Evolutionary conservation across 495 filamentous ascomycete species (phyloP).

Genomic region (Neurospora sp.): DNA sequence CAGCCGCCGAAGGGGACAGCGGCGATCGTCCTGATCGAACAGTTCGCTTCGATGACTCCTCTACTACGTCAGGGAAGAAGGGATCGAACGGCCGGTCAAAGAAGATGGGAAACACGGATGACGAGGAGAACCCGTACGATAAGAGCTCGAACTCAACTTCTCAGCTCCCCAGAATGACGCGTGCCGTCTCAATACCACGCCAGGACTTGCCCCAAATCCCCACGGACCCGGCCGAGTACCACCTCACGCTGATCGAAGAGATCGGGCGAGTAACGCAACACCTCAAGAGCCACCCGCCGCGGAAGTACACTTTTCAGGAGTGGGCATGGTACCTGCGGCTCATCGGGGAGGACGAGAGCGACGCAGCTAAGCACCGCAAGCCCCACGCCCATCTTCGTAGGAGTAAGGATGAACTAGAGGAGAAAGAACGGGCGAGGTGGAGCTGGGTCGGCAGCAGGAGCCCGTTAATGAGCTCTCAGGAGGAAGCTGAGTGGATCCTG

Average conservation of each 20-base stretch:
- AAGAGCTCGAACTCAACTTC: background rate
- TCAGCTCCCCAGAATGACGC: conserved; percentile 7
- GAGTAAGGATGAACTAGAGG: background rate
- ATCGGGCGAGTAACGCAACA: conserved; percentile 57
- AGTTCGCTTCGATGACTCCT: background rate
- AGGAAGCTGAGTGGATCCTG: conserved; percentile 75
- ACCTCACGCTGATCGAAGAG: conserved; percentile 57
- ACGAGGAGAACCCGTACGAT: background rate
- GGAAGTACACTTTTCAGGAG: conserved; percentile 67
- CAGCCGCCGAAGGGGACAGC: conserved; percentile 2
- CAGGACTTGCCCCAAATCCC: conserved; percentile 19
- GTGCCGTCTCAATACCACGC: conserved; percentile 19
- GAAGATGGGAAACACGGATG: conserved; percentile 1
- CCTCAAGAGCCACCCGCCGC: conserved; percentile 45
- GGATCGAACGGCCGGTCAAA: background rate
- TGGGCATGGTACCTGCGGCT: conserved; percentile 75
- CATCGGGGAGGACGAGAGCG: conserved; percentile 58
- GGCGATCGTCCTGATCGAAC: background rate
- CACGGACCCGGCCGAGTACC: conserved; percentile 44
- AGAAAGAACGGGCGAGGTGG: conserved; percentile 33
- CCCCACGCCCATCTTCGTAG: conserved; percentile 1
- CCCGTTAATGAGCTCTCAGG: conserved; percentile 62
- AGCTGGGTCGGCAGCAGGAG: conserved; percentile 67
- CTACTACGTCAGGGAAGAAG: background rate
- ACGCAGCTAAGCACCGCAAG: conserved; percentile 31